These are phyloP conservation scores for Claviceps cyperi DNA, from an alignment of 2,329 filamentous ascomycete genomes.

Conservation along the genomic window DNA sequence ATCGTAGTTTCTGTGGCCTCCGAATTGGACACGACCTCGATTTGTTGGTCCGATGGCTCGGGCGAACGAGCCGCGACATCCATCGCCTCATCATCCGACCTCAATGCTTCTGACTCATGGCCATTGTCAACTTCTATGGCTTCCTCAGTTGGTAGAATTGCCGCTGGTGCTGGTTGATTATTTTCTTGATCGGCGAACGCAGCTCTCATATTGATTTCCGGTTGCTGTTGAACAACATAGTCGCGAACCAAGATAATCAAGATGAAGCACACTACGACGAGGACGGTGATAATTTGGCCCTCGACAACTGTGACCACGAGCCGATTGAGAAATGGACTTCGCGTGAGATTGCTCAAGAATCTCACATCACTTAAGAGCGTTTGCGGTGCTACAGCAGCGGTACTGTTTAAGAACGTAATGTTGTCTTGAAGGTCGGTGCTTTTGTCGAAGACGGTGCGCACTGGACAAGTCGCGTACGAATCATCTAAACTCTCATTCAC, in stretches of 20 bases:
- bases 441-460: constrained; percentile 7
- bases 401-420: constrained; percentile 8
- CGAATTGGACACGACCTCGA: background rate
- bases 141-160: constrained; percentile 9
- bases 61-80: constrained; percentile 12
- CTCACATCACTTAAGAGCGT: constrained; percentile 42
- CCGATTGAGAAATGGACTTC: constrained; percentile 59
- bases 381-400: constrained; percentile 10
- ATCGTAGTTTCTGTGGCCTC: background rate
- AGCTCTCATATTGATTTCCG: constrained; percentile 70
- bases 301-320: constrained; percentile 73
- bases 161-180: constrained; percentile 9
- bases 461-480: background rate
- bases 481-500: background rate
- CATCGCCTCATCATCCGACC: constrained; percentile 20
- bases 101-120: constrained; percentile 13
- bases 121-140: constrained; percentile 6
- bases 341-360: constrained; percentile 48
- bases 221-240: constrained; percentile 97
- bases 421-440: constrained; percentile 2
- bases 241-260: constrained; percentile 93
- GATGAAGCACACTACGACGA: constrained; percentile 89
- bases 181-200: constrained; percentile 37
- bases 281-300: constrained; percentile 81
- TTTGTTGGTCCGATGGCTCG: constrained; percentile 1